These are phyloP conservation scores for Neurospora sp. DNA, from an alignment of 495 filamentous ascomycete species.

Conservation along the genomic window DNA sequence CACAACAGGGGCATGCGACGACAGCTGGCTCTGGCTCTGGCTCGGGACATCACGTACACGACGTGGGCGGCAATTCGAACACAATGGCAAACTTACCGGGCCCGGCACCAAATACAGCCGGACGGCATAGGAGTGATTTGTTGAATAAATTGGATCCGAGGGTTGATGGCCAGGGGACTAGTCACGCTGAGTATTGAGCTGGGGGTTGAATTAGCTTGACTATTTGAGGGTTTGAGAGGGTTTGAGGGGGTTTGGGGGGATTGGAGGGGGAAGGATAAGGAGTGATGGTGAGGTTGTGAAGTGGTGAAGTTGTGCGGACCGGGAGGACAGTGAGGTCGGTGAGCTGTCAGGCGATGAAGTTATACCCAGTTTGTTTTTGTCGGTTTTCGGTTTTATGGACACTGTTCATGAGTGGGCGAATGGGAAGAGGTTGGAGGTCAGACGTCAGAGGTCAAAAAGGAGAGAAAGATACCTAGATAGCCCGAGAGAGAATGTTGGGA, in stretches of 20 bases:
- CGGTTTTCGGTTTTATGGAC: too few species aligned
- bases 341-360: neutral
- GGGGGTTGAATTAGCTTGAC: neutral
- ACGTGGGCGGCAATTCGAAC: neutral
- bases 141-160: constrained; percentile 43
- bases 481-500: too few species aligned
- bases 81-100: constrained; percentile 9
- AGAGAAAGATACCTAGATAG: too few species aligned
- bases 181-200: neutral
- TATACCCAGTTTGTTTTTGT: neutral
- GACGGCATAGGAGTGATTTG: constrained; percentile 39
- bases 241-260: too few species aligned
- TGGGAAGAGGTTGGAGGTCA: too few species aligned
- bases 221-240: neutral
- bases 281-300: neutral
- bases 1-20: neutral
- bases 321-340: neutral
- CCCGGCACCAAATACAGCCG: constrained; percentile 30
- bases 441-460: too few species aligned
- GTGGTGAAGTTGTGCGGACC: too few species aligned
- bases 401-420: too few species aligned
- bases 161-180: constrained; percentile 25
- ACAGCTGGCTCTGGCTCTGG: neutral
- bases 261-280: neutral
- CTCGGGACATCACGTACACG: neutral